These are phyloP conservation scores for Aspergillus caelatus DNA, from an alignment of 2,329 filamentous ascomycete species.

Conservation along the genomic window DNA sequence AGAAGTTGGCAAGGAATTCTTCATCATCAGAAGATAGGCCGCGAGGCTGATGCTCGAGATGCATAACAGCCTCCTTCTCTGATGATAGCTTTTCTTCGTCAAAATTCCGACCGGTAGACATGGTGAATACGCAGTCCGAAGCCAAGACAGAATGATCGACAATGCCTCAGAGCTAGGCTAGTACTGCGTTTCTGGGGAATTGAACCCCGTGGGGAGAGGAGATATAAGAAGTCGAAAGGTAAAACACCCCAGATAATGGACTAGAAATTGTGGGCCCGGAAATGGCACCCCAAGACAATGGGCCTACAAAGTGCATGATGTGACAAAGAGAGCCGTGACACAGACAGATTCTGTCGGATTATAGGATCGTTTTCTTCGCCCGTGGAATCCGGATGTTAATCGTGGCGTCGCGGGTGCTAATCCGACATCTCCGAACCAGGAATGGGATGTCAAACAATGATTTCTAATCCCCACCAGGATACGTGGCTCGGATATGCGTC, in stretches of 20 bases:
- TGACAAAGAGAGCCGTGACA: not conserved
- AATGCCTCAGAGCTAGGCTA: not conserved
- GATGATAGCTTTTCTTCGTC: not conserved
- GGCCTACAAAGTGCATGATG: not conserved
- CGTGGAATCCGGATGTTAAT: not conserved
- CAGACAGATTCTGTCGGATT: not conserved
- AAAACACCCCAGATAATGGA: not conserved
- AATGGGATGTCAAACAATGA: not conserved
- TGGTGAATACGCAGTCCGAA: not conserved
- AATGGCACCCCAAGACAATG: not conserved
- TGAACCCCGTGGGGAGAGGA: not conserved
- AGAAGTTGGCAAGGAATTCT: constrained; percentile 31
- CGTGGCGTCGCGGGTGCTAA: not conserved
- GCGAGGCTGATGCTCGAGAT: constrained; percentile 15
- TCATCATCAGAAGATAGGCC: constrained; percentile 27
- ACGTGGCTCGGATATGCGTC: not conserved
- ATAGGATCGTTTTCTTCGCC: not conserved
- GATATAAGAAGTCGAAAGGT: not conserved
- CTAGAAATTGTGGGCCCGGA: not conserved
- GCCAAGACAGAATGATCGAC: not conserved
- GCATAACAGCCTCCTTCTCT: constrained; percentile 18
- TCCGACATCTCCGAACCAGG: not conserved
- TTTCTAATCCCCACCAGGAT: not conserved
- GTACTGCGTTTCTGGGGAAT: not conserved
- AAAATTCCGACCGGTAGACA: not conserved